Evolutionary conservation across 2,329 filamentous ascomycete genomes (phyloP).

Genomic region (Fusarium proliferatum): DNA sequence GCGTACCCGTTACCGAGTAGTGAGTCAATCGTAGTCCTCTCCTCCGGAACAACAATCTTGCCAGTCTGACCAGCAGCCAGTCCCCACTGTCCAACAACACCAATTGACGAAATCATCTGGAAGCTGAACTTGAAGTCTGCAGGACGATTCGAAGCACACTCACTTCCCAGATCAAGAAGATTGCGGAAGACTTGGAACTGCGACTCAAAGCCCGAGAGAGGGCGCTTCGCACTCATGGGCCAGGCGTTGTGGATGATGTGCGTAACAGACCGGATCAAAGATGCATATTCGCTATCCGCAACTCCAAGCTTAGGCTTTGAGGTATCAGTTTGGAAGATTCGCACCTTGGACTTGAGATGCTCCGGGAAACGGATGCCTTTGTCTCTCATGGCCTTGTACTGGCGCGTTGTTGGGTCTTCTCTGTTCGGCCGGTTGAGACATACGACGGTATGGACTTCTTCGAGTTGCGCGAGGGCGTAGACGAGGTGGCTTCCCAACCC

Average conservation of each 20-base stretch:
- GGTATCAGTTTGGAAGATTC: slow-evolving; percentile 19
- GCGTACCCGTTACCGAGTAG: slow-evolving; percentile 31
- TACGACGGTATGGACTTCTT: slow-evolving; percentile 9
- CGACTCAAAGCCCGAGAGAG: slow-evolving; percentile 25
- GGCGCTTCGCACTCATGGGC: slow-evolving; percentile 40
- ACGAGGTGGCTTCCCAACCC: slow-evolving; percentile 26
- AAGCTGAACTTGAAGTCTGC: slow-evolving; percentile 30
- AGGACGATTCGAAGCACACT: neutral
- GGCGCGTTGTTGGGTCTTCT: neutral
- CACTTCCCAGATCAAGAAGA: slow-evolving; percentile 7
- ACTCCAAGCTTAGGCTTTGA: slow-evolving; percentile 15
- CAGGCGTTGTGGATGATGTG: slow-evolving; percentile 39
- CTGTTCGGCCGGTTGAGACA: slow-evolving; percentile 24
- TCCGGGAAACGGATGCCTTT: slow-evolving; percentile 25
- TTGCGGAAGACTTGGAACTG: slow-evolving; percentile 39
- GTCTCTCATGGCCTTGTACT: slow-evolving; percentile 31
- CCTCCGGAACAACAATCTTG: slow-evolving; percentile 24
- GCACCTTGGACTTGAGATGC: slow-evolving; percentile 13
- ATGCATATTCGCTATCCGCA: neutral
- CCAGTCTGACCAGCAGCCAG: slow-evolving; percentile 13
- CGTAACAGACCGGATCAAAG: neutral
- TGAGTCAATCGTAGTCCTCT: slow-evolving; percentile 22
- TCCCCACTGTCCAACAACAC: slow-evolving; percentile 25
- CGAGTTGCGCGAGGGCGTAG: slow-evolving; percentile 22
- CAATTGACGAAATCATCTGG: slow-evolving; percentile 28